phyloP scores from a whole-genome alignment of 106 monocot species.

The Dactylorhiza incarnata region DNA sequence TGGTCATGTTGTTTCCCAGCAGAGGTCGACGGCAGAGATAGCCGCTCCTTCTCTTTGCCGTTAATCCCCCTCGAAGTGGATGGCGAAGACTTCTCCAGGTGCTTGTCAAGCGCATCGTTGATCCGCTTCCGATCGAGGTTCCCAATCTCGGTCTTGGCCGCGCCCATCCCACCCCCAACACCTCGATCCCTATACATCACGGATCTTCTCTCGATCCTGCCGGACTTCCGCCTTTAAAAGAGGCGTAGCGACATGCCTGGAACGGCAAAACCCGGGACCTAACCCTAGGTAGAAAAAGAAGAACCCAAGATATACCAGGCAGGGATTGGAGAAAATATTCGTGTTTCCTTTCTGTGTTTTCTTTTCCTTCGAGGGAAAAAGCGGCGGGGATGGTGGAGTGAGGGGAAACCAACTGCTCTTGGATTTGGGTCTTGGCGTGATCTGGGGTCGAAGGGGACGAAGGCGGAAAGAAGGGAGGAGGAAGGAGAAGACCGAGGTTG shows the following conservation, averaged over 20 bases:
- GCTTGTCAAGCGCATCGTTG: conserved; percentile 60
- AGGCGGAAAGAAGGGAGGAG: neutral
- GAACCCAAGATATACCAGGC: neutral
- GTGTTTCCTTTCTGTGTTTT: neutral
- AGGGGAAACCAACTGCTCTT: neutral
- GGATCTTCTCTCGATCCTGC: conserved; percentile 1
- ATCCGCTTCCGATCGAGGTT: conserved; percentile 49
- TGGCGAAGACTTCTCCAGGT: conserved; percentile 53
- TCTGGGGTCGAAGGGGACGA: neutral
- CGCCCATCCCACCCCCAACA: conserved; percentile 22
- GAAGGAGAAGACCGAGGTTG: neutral
- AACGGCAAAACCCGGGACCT: neutral
- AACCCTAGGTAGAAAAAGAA: neutral
- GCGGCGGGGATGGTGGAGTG: neutral
- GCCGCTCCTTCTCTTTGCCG: conserved; percentile 36
- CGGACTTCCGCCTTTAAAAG: neutral
- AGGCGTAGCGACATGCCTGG: neutral
- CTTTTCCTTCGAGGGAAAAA: neutral
- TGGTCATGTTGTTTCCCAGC: conserved; percentile 13
- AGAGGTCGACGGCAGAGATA: neutral
- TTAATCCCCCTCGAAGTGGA: conserved; percentile 40
- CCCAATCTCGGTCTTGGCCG: conserved; percentile 31
- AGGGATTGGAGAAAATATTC: neutral
- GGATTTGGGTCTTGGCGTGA: neutral
- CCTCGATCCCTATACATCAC: conserved; percentile 44